phyloP scores from a whole-genome alignment of 2,329 filamentous ascomycete species.

The Cladosporium sphaerospermum region DNA sequence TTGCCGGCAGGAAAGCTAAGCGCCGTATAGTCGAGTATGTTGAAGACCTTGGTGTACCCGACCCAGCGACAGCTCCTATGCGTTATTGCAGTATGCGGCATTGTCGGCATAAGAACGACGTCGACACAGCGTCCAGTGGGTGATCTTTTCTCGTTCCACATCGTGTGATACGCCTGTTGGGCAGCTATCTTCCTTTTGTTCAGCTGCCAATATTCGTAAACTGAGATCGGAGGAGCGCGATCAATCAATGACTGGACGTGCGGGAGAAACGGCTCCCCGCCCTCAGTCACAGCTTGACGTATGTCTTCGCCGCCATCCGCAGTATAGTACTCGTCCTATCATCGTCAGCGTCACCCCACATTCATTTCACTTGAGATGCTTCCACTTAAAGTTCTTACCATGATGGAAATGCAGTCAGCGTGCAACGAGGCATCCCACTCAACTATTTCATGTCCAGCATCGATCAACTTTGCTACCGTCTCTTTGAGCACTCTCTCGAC shows the following conservation, averaged over 20 bases:
- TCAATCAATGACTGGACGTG: conserved; percentile 54
- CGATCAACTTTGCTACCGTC: conserved; percentile 13
- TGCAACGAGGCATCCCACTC: conserved; percentile 43
- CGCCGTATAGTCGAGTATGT: conserved; percentile 50
- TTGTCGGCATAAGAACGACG: conserved; percentile 51
- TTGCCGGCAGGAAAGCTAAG: conserved; percentile 50
- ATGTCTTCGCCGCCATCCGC: conserved; percentile 61
- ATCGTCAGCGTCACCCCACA: conserved; percentile 4
- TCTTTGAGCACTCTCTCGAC: conserved; percentile 17
- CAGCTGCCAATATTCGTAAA: conserved; percentile 63
- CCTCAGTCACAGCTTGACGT: conserved; percentile 45
- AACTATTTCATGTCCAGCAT: conserved; percentile 37
- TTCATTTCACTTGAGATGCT: not conserved
- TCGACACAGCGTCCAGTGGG: conserved; percentile 45
- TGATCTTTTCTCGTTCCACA: conserved; percentile 48
- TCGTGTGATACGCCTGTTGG: conserved; percentile 53
- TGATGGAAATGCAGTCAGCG: conserved; percentile 49
- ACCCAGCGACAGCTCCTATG: conserved; percentile 31
- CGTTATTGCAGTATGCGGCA: conserved; percentile 54
- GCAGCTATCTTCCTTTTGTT: conserved; percentile 51
- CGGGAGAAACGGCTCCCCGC: conserved; percentile 54
- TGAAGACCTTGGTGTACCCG: conserved; percentile 29
- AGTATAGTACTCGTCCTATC: conserved; percentile 54
- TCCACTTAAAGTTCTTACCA: conserved; percentile 33
- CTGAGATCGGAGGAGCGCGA: conserved; percentile 48